phyloP scores from a whole-genome alignment of 164 flowering plant genomes.

The Hamamelis virginiana region DNA sequence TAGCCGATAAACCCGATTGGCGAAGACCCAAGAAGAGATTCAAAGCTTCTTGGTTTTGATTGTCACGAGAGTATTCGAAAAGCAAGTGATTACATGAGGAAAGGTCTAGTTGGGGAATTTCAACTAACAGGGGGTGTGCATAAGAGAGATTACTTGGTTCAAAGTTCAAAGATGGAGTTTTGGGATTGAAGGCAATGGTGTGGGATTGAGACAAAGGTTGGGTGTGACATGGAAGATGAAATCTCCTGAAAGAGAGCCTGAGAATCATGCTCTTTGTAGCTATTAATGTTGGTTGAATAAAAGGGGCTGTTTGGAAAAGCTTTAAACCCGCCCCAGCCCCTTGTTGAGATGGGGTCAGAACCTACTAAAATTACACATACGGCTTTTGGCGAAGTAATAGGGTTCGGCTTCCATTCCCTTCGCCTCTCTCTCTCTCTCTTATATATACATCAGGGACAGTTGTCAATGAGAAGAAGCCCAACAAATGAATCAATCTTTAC shows the following conservation, averaged over 20 bases:
- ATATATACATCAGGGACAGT: too few species aligned
- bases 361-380: too few species aligned
- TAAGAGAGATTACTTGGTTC: neutral
- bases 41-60: constrained; percentile 46
- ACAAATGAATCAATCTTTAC: too few species aligned
- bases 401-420: too few species aligned
- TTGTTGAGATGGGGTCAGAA: too few species aligned
- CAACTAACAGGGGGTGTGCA: constrained; percentile 45
- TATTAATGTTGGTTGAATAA: too few species aligned
- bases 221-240: constrained; percentile 3
- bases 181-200: constrained; percentile 12
- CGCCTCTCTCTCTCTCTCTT: too few species aligned
- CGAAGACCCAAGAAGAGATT: constrained; percentile 40
- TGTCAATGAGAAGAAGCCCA: too few species aligned
- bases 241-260: constrained; percentile 4
- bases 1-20: constrained; percentile 30
- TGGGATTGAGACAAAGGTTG: constrained; percentile 14
- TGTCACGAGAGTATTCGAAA: constrained; percentile 46
- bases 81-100: constrained; percentile 37
- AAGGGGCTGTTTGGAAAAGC: too few species aligned
- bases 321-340: too few species aligned
- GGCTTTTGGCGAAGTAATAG: too few species aligned
- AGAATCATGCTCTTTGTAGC: neutral
- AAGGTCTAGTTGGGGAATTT: constrained; percentile 31
- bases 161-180: neutral